Percentiles rank a stretch among this genome's conserved stretches.
Conservation (phyloP, 1,284 basidiomycete genomes). For the Stereum hirsutum region DNA sequence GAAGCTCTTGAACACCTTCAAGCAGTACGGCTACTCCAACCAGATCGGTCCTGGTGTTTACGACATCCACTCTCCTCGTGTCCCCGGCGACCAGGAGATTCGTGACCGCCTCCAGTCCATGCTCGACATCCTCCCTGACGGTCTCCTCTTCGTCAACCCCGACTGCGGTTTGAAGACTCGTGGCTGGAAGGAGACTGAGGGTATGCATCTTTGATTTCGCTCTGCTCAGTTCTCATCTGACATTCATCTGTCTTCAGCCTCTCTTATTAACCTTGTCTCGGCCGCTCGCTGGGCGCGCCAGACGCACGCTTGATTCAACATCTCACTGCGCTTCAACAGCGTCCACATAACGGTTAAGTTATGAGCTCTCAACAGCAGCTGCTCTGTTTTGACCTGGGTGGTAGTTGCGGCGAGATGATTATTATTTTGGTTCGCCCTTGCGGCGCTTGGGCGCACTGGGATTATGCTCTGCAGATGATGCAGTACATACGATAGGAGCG, state of each 20-base stretch:
- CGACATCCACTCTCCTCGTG: conserved; percentile 99
- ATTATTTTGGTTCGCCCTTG: conserved; percentile 9
- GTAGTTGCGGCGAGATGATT: conserved; percentile 24
- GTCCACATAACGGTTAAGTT: conserved; percentile 41
- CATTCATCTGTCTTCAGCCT: conserved; percentile 28
- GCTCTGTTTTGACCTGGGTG: conserved; percentile 23
- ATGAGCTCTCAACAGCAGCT: conserved; percentile 25
- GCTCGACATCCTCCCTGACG: conserved; percentile 70
- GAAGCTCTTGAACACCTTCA: conserved; percentile 96
- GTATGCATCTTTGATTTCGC: conserved; percentile 18
- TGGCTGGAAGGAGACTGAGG: conserved; percentile 94
- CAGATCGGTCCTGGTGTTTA: conserved; percentile 98
- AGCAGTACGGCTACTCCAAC: conserved; percentile 94
- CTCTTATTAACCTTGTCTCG: conserved; percentile 82
- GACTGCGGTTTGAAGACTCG: conserved; percentile 91
- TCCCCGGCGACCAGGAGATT: conserved; percentile 92
- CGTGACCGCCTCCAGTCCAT: conserved; percentile 86
- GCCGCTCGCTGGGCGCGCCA: conserved; percentile 87
- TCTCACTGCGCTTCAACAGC: conserved; percentile 85
- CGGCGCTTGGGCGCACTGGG: neutral
- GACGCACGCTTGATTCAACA: conserved; percentile 58
- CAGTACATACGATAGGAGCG: too few relatives aligned
- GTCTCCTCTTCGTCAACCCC: conserved; percentile 90
- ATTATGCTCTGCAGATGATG: neutral
- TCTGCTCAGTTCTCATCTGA: conserved; percentile 2